These are phyloP conservation scores for Hypoxylon sp. DNA, from an alignment of 2,329 filamentous ascomycete genomes.

Conservation along the genomic window DNA sequence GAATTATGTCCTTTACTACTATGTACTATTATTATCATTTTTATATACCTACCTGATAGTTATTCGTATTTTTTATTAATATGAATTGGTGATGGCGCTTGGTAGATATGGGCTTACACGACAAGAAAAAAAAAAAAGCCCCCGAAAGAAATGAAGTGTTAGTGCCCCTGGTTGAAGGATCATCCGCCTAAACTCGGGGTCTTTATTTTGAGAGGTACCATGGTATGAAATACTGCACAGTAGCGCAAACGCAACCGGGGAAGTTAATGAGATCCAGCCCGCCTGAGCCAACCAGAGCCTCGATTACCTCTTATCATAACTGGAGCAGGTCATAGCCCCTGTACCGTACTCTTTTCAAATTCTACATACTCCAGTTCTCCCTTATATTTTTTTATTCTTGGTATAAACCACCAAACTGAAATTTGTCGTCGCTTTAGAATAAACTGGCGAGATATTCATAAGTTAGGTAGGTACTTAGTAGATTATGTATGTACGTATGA, in stretches of 20 bases:
- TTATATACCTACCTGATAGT: too few relatives aligned
- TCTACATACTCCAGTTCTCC: too few relatives aligned
- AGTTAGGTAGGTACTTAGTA: too few relatives aligned
- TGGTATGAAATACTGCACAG: background rate
- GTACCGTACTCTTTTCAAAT: too few relatives aligned
- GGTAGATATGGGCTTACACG: background rate
- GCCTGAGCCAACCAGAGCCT: constrained; percentile 20
- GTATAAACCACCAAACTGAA: background rate
- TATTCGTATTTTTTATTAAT: background rate
- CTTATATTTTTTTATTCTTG: too few relatives aligned
- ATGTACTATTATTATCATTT: too few relatives aligned
- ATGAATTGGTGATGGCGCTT: background rate
- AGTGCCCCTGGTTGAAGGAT: background rate
- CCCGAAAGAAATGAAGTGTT: background rate
- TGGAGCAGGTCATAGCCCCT: constrained; percentile 16
- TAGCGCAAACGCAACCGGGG: constrained; percentile 3
- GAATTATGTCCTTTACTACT: too few relatives aligned
- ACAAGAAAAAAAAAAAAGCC: background rate
- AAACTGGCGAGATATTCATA: background rate
- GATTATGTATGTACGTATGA: too few relatives aligned
- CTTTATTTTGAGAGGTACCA: background rate
- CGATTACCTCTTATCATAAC: constrained; percentile 23
- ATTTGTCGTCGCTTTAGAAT: constrained; percentile 4
- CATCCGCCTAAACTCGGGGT: background rate
- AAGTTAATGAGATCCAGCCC: constrained; percentile 1